A percentile compares a stretch with the other conserved stretches of the same genome.
phyloP scores from a whole-genome alignment of 768 basidiomycete species.

The Leccinum incarnatum region DNA sequence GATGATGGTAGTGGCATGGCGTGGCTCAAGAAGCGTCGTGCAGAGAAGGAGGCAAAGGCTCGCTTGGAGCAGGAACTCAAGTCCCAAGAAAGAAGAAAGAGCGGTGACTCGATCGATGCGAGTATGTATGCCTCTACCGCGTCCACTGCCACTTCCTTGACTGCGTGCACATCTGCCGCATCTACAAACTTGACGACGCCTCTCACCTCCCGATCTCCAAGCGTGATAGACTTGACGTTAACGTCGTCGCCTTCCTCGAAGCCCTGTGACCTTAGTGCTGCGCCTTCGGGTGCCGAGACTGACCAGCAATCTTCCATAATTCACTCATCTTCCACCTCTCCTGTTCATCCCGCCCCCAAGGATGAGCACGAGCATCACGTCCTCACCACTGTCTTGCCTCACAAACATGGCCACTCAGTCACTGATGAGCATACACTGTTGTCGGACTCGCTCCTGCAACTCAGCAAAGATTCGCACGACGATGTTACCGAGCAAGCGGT shows the following conservation, averaged over 20 bases:
- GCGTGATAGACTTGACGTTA: constrained; percentile 15
- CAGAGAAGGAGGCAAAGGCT: constrained; percentile 49
- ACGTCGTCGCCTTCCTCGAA: constrained; percentile 4
- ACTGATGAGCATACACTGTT: constrained; percentile 1
- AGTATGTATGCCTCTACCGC: constrained; percentile 22
- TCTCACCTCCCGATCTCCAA: constrained; percentile 21
- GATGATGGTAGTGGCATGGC: constrained; percentile 88
- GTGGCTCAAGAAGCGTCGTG: constrained; percentile 70
- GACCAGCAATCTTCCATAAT: background rate
- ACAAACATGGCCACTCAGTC: constrained; percentile 2
- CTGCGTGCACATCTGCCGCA: constrained; percentile 20
- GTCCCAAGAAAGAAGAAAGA: constrained; percentile 21
- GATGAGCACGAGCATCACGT: constrained; percentile 23
- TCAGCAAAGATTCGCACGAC: constrained; percentile 5
- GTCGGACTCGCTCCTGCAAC: constrained; percentile 7
- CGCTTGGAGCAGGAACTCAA: constrained; percentile 19
- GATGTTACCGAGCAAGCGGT: background rate
- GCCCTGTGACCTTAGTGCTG: background rate
- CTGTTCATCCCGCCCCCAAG: background rate
- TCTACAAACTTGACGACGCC: constrained; percentile 20
- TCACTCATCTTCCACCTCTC: background rate
- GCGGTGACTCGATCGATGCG: constrained; percentile 22
- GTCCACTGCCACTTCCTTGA: constrained; percentile 25
- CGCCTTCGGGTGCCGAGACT: background rate
- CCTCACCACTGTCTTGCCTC: background rate